Percentiles rank a stretch among this genome's conserved stretches.
Evolutionary conservation across 352 stramenopile species (phyloP).

Genomic region (Pythium graminicola): DNA sequence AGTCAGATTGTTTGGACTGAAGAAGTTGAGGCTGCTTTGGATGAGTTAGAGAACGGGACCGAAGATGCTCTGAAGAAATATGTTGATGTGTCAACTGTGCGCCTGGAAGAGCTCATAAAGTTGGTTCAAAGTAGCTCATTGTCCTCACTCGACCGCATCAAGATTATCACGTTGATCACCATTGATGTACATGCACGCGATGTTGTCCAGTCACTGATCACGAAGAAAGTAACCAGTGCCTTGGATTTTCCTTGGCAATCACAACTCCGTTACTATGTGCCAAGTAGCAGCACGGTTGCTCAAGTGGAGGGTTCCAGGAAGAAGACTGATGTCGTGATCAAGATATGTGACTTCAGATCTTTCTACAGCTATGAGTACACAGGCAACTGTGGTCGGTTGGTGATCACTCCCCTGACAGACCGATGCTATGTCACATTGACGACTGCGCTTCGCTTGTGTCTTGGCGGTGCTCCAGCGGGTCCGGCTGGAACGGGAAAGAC

Average conservation of each 20-base stretch:
- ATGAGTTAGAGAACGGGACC: conserved; percentile 68
- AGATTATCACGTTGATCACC: conserved; percentile 88
- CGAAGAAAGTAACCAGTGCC: conserved; percentile 83
- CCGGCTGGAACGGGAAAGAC: conserved; percentile 94
- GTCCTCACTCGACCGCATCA: conserved; percentile 80
- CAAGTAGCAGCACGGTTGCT: conserved; percentile 51
- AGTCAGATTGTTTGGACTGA: conserved; percentile 93
- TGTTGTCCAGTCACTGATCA: conserved; percentile 89
- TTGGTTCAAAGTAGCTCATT: conserved; percentile 89
- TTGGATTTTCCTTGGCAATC: conserved; percentile 86
- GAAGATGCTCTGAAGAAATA: conserved; percentile 94
- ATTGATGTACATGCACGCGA: conserved; percentile 96
- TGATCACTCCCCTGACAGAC: conserved; percentile 95
- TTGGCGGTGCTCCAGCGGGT: conserved; percentile 89
- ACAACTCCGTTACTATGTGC: conserved; percentile 91
- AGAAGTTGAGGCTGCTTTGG: conserved; percentile 76
- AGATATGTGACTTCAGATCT: conserved; percentile 84
- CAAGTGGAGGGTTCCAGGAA: conserved; percentile 78
- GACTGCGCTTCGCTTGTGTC: conserved; percentile 94
- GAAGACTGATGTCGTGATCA: conserved; percentile 84
- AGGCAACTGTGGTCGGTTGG: conserved; percentile 91
- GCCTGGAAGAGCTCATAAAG: conserved; percentile 92
- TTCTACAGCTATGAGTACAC: conserved; percentile 96
- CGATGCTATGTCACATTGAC: conserved; percentile 96
- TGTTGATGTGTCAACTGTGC: conserved; percentile 79